Evolutionary conservation across 164 flowering plant species (phyloP), one percentile per base, ranked within the genome.

Genomic region (Malania oleifera): DNA sequence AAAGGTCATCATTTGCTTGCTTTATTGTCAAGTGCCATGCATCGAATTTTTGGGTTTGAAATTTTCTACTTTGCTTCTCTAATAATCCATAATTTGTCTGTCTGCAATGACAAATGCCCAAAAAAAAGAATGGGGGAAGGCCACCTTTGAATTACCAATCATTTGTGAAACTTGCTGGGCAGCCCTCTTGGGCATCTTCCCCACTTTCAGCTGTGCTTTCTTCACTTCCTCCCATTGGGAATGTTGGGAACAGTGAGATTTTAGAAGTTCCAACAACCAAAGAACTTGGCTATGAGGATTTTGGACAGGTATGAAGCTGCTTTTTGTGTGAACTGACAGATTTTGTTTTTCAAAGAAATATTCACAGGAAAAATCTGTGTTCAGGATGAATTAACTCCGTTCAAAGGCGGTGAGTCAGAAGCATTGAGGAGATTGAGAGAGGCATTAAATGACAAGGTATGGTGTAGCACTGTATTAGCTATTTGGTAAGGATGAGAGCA

Each of bases 331-430:
- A 51, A 9, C 19, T 28, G 20, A 15, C 18, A 9, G 39, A n/a
- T 1, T 15, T n/a, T 44, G 5, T 14, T 27, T 56, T 52, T 31
- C 34, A 28, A 47, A 7, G 49, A 62, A 44, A 12, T 39, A 11
- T 40, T 62, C 19, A 47, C 44, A 23, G 41, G 8, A 44, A 46
- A 18, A 7, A 39, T 43, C 9, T 47, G 1, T 52, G 38, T 73
- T 69, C 79, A 92, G 98, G 84, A 80, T 70, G 86, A 81, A 5
- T 65, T 59, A 52, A 71, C 91, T 65, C 96, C 89, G 53, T 87
- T 89, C 60, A 80, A 63, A 69, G 97, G 98, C 18, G 98, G 98
- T 57, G 98, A 92, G 76, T 66, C 89, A 41, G 89, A 85, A 77
- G 93, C 90, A 27, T 65, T 89, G 64, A 86, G 74, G 77, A 84